Base-by-base conservation (phyloP, 495 filamentous ascomycete species). In the Chaetomium cochliodes region DNA sequence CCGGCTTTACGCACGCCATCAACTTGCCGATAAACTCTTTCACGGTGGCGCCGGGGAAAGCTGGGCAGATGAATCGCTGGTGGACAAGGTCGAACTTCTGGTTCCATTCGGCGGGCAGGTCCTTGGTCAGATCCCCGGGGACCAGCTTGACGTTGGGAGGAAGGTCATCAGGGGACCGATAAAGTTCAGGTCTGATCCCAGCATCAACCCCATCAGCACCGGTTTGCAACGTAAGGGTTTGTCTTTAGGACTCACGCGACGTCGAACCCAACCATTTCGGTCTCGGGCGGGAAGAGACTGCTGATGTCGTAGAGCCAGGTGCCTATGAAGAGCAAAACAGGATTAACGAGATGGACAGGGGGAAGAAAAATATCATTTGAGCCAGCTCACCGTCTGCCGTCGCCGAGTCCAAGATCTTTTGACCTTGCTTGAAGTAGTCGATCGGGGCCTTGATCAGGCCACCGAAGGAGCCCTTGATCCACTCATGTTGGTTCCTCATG, bases 391-490 rank as follows among this genome's bases (percentile, higher is more conserved):
- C 49, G 49, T 51, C 49, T 11, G 49, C 49, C 49, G 49, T 25
- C 20, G 49, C 49, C 49, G 49, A 51, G 20, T 51, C 49, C 49
- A 51, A 25, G 20, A 51, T 51, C 20, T 25, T 51, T 51, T 51
- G 49, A 22, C 23, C 20, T 22, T 23, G 5, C 20, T 51, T 26
- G 49, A 25, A 51, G 20, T 25, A 25, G 49, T 51, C 13, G 49
- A 51, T 51, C 11, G 49, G 49, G 23, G 49, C 49, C 49, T 51
- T 51, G 49, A 51, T 51, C 49, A 51, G 13, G 49, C 49, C 22
- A 51, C 49, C 49, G 23, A 51, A 51, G 49, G 49, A 51, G 8
- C 49, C 49, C 49, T 51, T 51, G 49, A 51, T 51, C 49, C 49
- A 51, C 49, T 51, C 49, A 26, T 51, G 49, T 22, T 51, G 49